Percentiles rank a stretch among this genome's conserved stretches.
These are phyloP conservation scores for Diutina pseudorugosa DNA, from an alignment of 1,139 yeast species.

Conservation along the genomic window DNA sequence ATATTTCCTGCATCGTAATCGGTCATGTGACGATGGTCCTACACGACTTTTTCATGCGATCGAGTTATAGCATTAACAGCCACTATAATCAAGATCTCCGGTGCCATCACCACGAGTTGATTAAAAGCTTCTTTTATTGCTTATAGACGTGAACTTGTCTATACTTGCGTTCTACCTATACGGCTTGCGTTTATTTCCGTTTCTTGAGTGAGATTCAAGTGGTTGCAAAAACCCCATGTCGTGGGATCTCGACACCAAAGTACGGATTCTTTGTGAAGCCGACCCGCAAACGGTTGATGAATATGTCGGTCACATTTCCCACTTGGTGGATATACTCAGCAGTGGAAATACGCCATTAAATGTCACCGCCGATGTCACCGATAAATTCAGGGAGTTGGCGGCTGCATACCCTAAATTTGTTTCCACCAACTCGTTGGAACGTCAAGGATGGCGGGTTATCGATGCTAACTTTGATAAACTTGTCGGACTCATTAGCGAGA, in stretches of 20 bases:
- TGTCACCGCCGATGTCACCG: conserved; percentile 11
- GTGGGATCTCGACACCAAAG: background rate
- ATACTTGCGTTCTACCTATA: background rate
- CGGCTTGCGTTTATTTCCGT: background rate
- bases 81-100: background rate
- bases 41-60: background rate
- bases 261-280: background rate
- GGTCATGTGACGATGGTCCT: background rate
- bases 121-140: background rate
- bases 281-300: conserved; percentile 22
- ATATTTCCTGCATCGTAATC: background rate
- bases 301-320: conserved; percentile 24
- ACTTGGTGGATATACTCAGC: background rate
- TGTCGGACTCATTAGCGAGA: conserved; percentile 22
- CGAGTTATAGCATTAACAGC: background rate
- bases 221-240: conserved; percentile 1
- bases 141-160: background rate
- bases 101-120: background rate
- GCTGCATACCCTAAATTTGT: conserved; percentile 16
- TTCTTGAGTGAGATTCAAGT: background rate
- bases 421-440: conserved; percentile 17
- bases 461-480: conserved; percentile 30
- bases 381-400: conserved; percentile 17
- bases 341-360: background rate
- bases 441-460: conserved; percentile 23